phyloP scores from a whole-genome alignment of 2,329 filamentous ascomycete species.

The Aureobasidium lini region DNA sequence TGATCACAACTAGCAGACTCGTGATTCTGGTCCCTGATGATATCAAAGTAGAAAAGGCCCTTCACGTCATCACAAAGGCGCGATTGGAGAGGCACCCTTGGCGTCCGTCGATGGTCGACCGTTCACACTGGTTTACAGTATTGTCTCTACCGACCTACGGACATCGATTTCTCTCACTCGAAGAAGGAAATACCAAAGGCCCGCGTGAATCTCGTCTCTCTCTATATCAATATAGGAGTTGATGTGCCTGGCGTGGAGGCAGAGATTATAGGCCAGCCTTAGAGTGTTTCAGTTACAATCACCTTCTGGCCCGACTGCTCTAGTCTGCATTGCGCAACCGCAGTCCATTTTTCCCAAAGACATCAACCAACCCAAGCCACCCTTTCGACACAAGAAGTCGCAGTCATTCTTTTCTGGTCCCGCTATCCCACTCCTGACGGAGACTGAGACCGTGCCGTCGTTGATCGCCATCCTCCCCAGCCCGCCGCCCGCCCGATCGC shows the following conservation, averaged over 20 bases:
- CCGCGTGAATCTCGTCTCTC: too few relatives aligned
- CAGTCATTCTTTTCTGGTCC: not conserved
- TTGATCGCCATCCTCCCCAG: constrained; percentile 4
- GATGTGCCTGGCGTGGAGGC: not conserved
- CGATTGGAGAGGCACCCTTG: not conserved
- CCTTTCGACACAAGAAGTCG: not conserved
- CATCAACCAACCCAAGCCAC: not conserved
- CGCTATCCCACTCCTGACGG: not conserved
- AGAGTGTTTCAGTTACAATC: constrained; percentile 2
- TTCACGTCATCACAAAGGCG: not conserved
- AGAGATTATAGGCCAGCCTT: not conserved
- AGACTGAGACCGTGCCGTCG: not conserved
- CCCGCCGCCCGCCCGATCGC: not conserved
- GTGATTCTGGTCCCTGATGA: not conserved
- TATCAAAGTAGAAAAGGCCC: not conserved
- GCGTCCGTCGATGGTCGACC: not conserved
- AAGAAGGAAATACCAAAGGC: too few relatives aligned
- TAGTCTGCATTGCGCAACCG: constrained; percentile 9
- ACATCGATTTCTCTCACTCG: too few relatives aligned
- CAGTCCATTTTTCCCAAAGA: not conserved
- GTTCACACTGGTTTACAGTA: not conserved
- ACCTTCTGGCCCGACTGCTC: not conserved
- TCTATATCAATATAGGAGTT: too few relatives aligned
- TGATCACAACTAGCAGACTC: not conserved
- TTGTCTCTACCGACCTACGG: not conserved